Evolutionary conservation across 1,284 basidiomycete genomes (phyloP).

Genomic region (Inonotus obliquus): DNA sequence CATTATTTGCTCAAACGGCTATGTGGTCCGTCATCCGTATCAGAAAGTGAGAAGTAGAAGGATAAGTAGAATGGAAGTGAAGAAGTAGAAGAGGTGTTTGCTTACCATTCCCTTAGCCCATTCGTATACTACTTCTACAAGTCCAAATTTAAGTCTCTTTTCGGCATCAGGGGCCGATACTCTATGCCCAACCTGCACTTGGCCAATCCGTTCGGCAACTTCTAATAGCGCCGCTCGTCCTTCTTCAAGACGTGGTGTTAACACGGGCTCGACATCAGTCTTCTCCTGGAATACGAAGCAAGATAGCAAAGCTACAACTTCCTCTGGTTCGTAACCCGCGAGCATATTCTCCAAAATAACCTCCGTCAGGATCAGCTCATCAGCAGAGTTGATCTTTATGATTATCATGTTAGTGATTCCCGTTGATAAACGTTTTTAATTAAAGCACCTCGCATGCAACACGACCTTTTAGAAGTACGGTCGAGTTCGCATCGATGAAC

Average conservation of each 20-base stretch:
- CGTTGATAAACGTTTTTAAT: background rate
- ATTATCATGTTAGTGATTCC: background rate
- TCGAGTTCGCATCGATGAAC: constrained; percentile 92
- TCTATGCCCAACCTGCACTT: constrained; percentile 75
- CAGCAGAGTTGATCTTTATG: constrained; percentile 89
- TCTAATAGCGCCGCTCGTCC: constrained; percentile 77
- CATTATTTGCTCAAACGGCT: constrained; percentile 96
- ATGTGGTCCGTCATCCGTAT: background rate
- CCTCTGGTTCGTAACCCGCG: constrained; percentile 87
- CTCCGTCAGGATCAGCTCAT: constrained; percentile 94
- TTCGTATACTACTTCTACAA: constrained; percentile 96
- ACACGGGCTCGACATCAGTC: constrained; percentile 79
- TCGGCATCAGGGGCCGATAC: constrained; percentile 65
- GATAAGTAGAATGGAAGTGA: background rate
- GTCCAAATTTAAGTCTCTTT: constrained; percentile 78
- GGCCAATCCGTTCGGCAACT: constrained; percentile 81
- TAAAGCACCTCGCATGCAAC: constrained; percentile 89
- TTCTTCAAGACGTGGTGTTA: constrained; percentile 73
- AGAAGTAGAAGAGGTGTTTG: constrained; percentile 5
- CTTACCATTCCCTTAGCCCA: constrained; percentile 97
- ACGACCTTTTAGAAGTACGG: constrained; percentile 92
- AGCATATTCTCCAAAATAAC: constrained; percentile 95
- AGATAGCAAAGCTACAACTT: constrained; percentile 95
- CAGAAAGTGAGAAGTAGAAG: background rate
- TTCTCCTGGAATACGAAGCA: constrained; percentile 98